Evolutionary conservation across 768 basidiomycete genomes (phyloP), one percentile per base, ranked within the genome.

Genomic region (Amanita muscaria): DNA sequence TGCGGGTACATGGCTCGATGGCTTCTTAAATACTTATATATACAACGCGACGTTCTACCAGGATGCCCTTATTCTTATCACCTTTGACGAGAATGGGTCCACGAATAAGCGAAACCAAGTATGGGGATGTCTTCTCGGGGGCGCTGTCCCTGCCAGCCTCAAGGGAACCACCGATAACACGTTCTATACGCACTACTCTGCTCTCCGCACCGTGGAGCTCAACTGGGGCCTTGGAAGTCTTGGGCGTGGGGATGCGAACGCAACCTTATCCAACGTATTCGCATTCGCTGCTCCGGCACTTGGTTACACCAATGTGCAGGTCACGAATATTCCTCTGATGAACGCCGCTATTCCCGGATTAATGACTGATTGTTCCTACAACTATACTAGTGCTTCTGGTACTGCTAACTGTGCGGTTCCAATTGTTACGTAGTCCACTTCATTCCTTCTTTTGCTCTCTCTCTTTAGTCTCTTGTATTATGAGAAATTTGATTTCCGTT

Each of bases 201-300:
- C 60, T 35, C 63, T 80, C 40, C 68, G 71, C 10, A 76, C 79
- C 16, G 67, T 79, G 21, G 57, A 80, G 59, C 67, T 69, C 25
- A 83, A 82, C 61, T 82, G 80, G 79, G 61, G 61, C 4, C 73
- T 83, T 24, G 70, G 69, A 29, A 76, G 73, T 9, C 74, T 81
- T 18, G 80, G 79, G 15, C 70, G 79, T 30, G 63, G 65, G 27
- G 77, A 80, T 52, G 72, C 70, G 36, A 77, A 77, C 59, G 64
- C 15, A 5, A 36, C 34, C 5, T 36, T n/a, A 18, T 36, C 60
- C 46, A 79, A 80, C 52, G 77, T 80, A n/a, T n/a, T n/a, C n/a
- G n/a, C n/a, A n/a, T n/a, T n/a, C n/a, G n/a, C n/a, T n/a, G n/a
- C n/a, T n/a, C n/a, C 24, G 6, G 25, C 7, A 18, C 3, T 40